Evolutionary conservation across 2,329 filamentous ascomycete genomes (phyloP), one percentile per base, ranked within the genome.

Genomic region (Orbilia brochopaga): DNA sequence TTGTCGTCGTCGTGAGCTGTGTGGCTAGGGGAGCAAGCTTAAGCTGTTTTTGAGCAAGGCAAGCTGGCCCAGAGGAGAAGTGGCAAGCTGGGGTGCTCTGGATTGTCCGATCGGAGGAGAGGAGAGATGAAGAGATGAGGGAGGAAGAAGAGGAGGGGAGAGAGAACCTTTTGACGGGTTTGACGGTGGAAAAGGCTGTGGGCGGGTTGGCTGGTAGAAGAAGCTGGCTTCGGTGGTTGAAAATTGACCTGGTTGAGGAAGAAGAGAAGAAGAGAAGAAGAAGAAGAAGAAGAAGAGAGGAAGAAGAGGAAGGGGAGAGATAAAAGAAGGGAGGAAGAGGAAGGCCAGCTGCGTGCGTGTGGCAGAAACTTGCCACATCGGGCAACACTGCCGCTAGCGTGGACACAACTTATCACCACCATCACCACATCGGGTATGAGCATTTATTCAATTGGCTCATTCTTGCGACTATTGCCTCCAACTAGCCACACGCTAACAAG

Each of bases 191-290:
- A 62, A 62, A 62, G 53, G 58, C 48, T 32, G 48, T 57, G 58
- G 56, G 44, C 37, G 60, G 37, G n/a, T n/a, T 69, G 64, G 64
- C 64, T 69, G 64, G 56, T 40, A 50, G 44, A 40, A 50, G 44
- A 40, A 40, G 30, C 17, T 32, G 51, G 57, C 57, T 60, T 40
- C 37, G 46, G 13, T 60, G 44, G 30, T 40, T 52, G 27, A 32
- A n/a, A 42, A 37, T 60, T 60, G 57, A 52, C 57, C 37, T 60
- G 57, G 44, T 59, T 27, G 37, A 50, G 23, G 35, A 37, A 53
- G 24, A 40, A 30, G 48, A 37, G 44, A 53, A 46, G 42, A 50
- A 23, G 27, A 52, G 40, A 56, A 40, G 23, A 53, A 37, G 40
- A 55, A 42, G 37, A 53, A 27, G 44, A n/a, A 24, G 21, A 46